Base-by-base conservation (phyloP, 169 alveolate genomes). In the Blepharisma undulans region DNA sequence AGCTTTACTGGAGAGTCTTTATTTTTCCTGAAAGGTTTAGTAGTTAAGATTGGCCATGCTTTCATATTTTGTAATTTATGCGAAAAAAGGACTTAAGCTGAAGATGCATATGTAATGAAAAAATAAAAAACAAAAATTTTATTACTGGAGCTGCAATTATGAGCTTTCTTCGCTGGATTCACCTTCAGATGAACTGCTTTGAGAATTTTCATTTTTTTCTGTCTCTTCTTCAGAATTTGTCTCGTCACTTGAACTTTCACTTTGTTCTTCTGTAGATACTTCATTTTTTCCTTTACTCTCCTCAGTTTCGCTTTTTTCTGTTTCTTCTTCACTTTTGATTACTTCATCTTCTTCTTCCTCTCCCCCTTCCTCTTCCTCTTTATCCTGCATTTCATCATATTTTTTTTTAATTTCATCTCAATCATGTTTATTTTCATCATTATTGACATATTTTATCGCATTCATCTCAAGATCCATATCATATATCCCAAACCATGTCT, bases 371-470 rank as follows among this genome's bases (percentile, higher is more conserved):
- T 36, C 60, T 36, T 36, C 60, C 66, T 48, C 66, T 48, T 48
- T 48, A 48, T 48, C 66, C 66, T 48, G 21, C 3, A 48, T 48
- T 48, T 48, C 66, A 48, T 48, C 66, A 5, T 2, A 48, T 48
- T 18, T 48, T 48, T 48, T 36, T 48, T 48, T 48, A 48, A 79
- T 12, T 12, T 10, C 34, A 1, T 79, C 87, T 7, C 87, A 79
- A 33, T 79, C 60, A 33, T 79, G 87, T 25, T 79, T 25, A 25
- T n/a, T 1, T 79, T 79, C 87, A 79, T 79, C 34, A 33, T 79
- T 33, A 32, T 79, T 79, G 25, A 33, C 34, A 33, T 33, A 30
- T 79, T 79, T 79, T 21, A 79, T 79, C 19, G 71, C 71, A 10
- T 79, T 79, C 87, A 79, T 79, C 18, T 79, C 71, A 32, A 79